Conservation (phyloP, 2,329 filamentous ascomycete genomes). For the Torrubiellomyces zombiae region DNA sequence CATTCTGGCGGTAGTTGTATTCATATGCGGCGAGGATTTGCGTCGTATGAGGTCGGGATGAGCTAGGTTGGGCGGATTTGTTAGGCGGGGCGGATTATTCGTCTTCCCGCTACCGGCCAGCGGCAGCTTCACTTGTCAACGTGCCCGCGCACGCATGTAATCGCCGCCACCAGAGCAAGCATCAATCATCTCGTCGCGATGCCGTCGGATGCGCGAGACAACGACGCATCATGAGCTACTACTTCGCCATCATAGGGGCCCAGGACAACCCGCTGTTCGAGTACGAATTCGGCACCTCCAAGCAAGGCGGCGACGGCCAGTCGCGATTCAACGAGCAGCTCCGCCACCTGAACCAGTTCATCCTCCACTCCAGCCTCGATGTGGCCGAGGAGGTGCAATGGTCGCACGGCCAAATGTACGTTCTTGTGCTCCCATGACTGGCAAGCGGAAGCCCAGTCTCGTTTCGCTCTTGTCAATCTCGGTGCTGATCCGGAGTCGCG, state of each 20-base stretch:
- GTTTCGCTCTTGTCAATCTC: background rate
- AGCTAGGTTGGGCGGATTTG: no score
- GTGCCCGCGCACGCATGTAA: no score
- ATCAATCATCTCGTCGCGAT: no score
- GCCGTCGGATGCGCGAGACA: no score
- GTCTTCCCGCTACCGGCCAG: no score
- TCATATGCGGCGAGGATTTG: no score
- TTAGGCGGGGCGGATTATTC: no score
- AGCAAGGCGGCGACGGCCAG: conserved; percentile 84
- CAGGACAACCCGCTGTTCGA: conserved; percentile 94
- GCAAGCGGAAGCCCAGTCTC: background rate
- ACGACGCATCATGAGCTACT: conserved; percentile 78
- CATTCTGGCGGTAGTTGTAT: no score
- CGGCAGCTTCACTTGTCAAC: no score
- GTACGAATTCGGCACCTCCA: conserved; percentile 91
- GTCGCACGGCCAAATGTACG: conserved; percentile 68
- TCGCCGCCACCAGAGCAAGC: no score
- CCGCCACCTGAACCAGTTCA: conserved; percentile 91
- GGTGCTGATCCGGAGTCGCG: conserved; percentile 1
- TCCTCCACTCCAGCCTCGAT: conserved; percentile 84
- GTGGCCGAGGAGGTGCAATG: conserved; percentile 95
- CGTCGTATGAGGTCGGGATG: no score
- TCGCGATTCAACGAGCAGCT: conserved; percentile 78
- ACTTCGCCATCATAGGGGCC: conserved; percentile 91
- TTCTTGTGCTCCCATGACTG: conserved; percentile 3